Base-by-base conservation (phyloP, 129 eudicot species). In the Erigeron canadensis region DNA sequence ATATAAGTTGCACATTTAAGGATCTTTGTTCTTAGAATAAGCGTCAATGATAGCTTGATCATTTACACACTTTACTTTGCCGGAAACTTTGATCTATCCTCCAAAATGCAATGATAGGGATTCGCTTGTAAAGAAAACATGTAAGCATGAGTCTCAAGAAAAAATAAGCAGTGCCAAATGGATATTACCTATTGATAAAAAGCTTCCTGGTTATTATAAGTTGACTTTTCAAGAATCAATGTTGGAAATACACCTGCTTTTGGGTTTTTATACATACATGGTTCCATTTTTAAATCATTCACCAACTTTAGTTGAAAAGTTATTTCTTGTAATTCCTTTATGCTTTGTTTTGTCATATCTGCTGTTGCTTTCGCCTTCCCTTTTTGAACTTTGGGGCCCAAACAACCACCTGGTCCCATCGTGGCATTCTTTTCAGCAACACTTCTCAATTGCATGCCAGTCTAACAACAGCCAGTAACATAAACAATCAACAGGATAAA, bases 21-120 rank as follows among this genome's bases (percentile, higher is more conserved):
- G 94, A 86, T 90, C 97, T 81, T 84, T 86, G 76, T 81, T 82
- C 70, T 83, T 79, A 57, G 84, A 84, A 78, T 95, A 91, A 73
- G 88, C 88, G 78, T 88, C 87, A 34, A 69, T 13, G 72, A 95
- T 65, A 42, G 68, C 68, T 62, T 66, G 65, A 46, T 66, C 80
- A 42, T 81, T 71, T 54, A 82, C 79, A 19, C 28, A 59, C 62
- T 75, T 94, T 54, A 63, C 61, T 72, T 82, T 71, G 67, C 53
- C 64, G 45, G 72, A 73, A 77, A 42, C 62, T 75, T 56, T 70
- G 54, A 40, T 76, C 46, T 73, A 86, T 23, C 72, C 89, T 79
- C 80, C 73, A 81, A 9, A 64, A 57, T 51, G 43, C 46, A 68
- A 61, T 1, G 12, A 64, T 46, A 11, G 15, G 13, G 57, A n/a